A percentile compares a stretch with the other conserved stretches of the same genome.
Conservation (phyloP, 305 asterid species). For the Fraxinus platypoda region DNA sequence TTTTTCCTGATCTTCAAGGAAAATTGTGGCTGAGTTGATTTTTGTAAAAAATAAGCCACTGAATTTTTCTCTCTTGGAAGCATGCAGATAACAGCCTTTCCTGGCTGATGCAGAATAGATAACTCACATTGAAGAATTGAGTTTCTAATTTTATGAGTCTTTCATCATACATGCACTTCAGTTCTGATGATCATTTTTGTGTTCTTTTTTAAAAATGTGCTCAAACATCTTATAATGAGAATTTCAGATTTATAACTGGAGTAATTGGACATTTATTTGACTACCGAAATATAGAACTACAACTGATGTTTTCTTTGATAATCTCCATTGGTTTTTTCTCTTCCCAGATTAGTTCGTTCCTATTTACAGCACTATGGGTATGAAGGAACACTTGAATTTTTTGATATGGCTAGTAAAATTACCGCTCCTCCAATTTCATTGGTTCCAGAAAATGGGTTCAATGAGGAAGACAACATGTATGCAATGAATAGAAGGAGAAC, state of each 20-base stretch:
- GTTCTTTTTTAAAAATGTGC: background rate
- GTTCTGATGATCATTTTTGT: background rate
- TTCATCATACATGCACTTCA: slow-evolving; percentile 9
- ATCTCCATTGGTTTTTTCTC: slow-evolving; percentile 15
- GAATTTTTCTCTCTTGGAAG: background rate
- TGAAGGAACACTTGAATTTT: slow-evolving; percentile 68
- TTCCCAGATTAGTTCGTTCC: slow-evolving; percentile 75
- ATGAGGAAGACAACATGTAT: slow-evolving; percentile 47
- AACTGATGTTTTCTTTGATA: slow-evolving; percentile 9
- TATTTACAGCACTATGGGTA: slow-evolving; percentile 93
- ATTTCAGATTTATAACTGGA: slow-evolving; percentile 3
- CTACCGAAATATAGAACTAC: slow-evolving; percentile 4
- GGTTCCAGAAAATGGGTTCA: slow-evolving; percentile 52
- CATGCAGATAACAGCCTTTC: background rate
- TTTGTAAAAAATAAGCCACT: background rate
- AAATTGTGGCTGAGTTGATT: background rate
- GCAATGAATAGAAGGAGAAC: slow-evolving; percentile 62
- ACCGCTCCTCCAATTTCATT: slow-evolving; percentile 64
- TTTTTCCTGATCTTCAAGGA: slow-evolving; percentile 10
- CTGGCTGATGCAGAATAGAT: background rate
- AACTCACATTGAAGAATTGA: background rate
- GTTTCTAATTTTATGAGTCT: slow-evolving; percentile 1
- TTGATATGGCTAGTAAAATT: slow-evolving; percentile 67
- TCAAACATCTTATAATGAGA: slow-evolving; percentile 5
- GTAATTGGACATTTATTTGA: background rate